Percentiles rank a stretch among this genome's conserved stretches.
These are phyloP conservation scores for Coemansia sp. DNA, from an alignment of 192 early-diverging fungal genomes.

Conservation along the genomic window DNA sequence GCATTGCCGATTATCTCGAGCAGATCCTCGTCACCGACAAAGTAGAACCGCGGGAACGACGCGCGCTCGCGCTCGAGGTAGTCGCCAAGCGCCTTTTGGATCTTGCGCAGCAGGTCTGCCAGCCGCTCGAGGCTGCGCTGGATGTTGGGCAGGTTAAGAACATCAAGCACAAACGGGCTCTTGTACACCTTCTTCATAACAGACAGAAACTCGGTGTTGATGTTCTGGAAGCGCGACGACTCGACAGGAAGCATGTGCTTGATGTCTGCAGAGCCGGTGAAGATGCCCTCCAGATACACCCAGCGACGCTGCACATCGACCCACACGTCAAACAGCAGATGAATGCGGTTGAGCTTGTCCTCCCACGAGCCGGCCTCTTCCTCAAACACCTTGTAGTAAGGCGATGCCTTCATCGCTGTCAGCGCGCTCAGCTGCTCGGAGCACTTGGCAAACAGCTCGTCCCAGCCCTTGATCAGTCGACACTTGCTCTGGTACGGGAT, in stretches of 20 bases:
- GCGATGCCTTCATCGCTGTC: conserved; percentile 95
- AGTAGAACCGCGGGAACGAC: conserved; percentile 99
- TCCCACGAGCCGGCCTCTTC: conserved; percentile 95
- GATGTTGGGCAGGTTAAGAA: conserved; percentile 88
- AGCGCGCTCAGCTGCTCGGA: conserved; percentile 94
- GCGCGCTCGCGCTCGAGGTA: conserved; percentile 97
- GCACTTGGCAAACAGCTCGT: conserved; percentile 96
- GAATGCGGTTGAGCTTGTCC: conserved; percentile 93
- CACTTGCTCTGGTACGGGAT: conserved; percentile 98
- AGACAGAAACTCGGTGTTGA: conserved; percentile 96
- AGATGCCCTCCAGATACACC: conserved; percentile 99
- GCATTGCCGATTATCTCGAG: conserved; percentile 99
- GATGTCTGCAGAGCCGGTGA: conserved; percentile 94
- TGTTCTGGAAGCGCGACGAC: conserved; percentile 92
- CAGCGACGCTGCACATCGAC: conserved; percentile 99
- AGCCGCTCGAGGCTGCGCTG: conserved; percentile 95
- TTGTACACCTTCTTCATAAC: conserved; percentile 99
- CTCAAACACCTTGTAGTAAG: conserved; percentile 97
- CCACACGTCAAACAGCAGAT: conserved; percentile 98
- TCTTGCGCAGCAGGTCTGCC: conserved; percentile 88
- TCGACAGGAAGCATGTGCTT: conserved; percentile 96
- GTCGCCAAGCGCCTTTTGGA: conserved; percentile 98
- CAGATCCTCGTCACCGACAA: conserved; percentile 99
- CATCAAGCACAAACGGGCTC: conserved; percentile 94
- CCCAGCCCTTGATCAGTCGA: conserved; percentile 95